These are phyloP conservation scores for Trypanosoma lewisi DNA, from an alignment of 208 protist genomes.

Conservation along the genomic window DNA sequence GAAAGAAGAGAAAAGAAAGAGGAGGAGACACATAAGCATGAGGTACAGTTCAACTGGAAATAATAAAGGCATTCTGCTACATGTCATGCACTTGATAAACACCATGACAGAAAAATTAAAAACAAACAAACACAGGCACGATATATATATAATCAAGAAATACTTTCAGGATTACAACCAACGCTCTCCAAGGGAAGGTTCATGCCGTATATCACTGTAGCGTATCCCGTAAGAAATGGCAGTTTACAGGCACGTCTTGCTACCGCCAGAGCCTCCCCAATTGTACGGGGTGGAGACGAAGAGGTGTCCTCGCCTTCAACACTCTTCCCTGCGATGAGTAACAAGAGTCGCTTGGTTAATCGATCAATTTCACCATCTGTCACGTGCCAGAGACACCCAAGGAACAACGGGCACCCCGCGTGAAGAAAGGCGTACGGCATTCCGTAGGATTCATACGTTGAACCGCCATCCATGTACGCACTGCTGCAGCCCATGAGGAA, in stretches of 20 bases:
- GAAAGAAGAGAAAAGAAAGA: background rate
- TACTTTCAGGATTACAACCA: background rate
- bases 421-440: constrained; percentile 77
- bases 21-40: background rate
- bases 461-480: constrained; percentile 39
- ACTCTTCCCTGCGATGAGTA: constrained; percentile 2
- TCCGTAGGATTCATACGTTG: constrained; percentile 43
- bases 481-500: constrained; percentile 87
- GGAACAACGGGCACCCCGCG: constrained; percentile 46
- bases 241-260: constrained; percentile 48
- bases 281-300: background rate
- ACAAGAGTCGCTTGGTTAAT: constrained; percentile 48
- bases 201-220: constrained; percentile 60
- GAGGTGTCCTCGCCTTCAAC: background rate
- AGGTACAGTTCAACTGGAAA: too few relatives aligned
- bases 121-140: too few relatives aligned
- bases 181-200: constrained; percentile 25
- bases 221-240: constrained; percentile 51
- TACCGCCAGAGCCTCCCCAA: constrained; percentile 52
- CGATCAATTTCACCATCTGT: constrained; percentile 79
- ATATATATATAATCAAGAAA: background rate
- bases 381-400: constrained; percentile 80
- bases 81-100: too few relatives aligned
- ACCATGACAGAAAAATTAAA: too few relatives aligned
- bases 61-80: too few relatives aligned